Evolutionary conservation across 352 stramenopile genomes (phyloP).

Genomic region (Blastocystis sp.): DNA sequence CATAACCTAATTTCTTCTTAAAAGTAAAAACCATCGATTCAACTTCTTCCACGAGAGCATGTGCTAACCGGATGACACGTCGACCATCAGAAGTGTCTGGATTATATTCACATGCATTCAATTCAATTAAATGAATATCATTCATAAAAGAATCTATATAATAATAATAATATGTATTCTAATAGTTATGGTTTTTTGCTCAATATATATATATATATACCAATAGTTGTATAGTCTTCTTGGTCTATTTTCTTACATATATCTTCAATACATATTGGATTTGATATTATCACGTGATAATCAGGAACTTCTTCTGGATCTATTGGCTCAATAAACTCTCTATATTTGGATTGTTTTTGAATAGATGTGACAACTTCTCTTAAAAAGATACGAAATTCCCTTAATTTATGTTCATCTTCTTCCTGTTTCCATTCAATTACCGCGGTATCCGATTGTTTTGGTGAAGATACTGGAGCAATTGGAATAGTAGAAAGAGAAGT

Average conservation of each 20-base stretch:
- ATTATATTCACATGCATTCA: constrained; percentile 67
- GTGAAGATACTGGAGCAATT: too few relatives aligned
- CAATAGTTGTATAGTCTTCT: constrained; percentile 62
- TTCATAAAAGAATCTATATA: constrained; percentile 62
- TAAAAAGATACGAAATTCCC: constrained; percentile 64
- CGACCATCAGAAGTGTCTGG: constrained; percentile 50
- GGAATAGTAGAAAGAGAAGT: too few relatives aligned
- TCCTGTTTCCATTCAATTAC: constrained; percentile 54
- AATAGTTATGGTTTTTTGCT: too few relatives aligned
- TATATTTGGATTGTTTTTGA: constrained; percentile 38
- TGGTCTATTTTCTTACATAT: constrained; percentile 68
- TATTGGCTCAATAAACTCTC: constrained; percentile 43
- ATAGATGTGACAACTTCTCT: constrained; percentile 53
- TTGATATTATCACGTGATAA: constrained; percentile 64
- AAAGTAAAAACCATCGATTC: constrained; percentile 62
- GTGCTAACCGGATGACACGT: constrained; percentile 53
- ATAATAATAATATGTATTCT: too few relatives aligned
- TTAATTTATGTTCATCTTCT: constrained; percentile 54
- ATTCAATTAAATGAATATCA: constrained; percentile 63
- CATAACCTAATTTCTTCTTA: constrained; percentile 59
- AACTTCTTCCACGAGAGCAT: constrained; percentile 66
- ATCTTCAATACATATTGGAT: constrained; percentile 61
- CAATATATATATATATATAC: too few relatives aligned
- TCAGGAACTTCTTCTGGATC: constrained; percentile 57
- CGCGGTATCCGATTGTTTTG: too few relatives aligned